These are phyloP conservation scores for Trichoderma sp. DNA, from an alignment of 2,329 filamentous ascomycete genomes.

Conservation along the genomic window DNA sequence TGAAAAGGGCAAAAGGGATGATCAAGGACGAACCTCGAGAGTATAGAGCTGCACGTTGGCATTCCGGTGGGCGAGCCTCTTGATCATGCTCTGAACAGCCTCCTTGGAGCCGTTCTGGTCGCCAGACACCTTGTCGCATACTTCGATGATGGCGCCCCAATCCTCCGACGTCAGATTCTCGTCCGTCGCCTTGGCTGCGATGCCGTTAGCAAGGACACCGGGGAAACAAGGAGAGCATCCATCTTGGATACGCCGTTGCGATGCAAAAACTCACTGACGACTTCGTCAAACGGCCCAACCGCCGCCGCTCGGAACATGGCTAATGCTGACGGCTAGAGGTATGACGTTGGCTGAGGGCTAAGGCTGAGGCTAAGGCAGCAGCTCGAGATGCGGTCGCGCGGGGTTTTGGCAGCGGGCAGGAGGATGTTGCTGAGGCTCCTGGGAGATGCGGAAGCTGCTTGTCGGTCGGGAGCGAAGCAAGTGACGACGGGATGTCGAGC, in stretches of 20 bases:
- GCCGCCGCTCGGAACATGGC: conserved; percentile 59
- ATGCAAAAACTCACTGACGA: conserved; percentile 49
- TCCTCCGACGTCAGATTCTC: conserved; percentile 90
- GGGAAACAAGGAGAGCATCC: neutral
- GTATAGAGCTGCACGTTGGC: conserved; percentile 96
- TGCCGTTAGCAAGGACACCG: conserved; percentile 20
- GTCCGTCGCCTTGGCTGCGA: conserved; percentile 74
- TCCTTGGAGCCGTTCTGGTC: conserved; percentile 68
- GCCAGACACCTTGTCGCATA: conserved; percentile 57
- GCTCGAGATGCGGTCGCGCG: conserved; percentile 1
- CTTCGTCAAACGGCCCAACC: conserved; percentile 56
- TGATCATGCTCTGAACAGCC: conserved; percentile 85
- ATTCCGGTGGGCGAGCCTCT: conserved; percentile 86
- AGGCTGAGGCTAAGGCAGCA: neutral
- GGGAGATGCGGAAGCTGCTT: neutral
- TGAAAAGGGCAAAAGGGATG: neutral
- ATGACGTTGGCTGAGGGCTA: conserved; percentile 20
- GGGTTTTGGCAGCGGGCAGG: neutral
- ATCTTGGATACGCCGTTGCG: neutral
- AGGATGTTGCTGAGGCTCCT: neutral
- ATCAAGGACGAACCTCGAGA: conserved; percentile 61
- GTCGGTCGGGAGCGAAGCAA: neutral
- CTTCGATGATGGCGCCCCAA: conserved; percentile 63
- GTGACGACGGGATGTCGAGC: neutral
- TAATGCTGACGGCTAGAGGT: conserved; percentile 29